phyloP scores from a whole-genome alignment of 441 rosid genomes.

The Theobroma grandiflorum region DNA sequence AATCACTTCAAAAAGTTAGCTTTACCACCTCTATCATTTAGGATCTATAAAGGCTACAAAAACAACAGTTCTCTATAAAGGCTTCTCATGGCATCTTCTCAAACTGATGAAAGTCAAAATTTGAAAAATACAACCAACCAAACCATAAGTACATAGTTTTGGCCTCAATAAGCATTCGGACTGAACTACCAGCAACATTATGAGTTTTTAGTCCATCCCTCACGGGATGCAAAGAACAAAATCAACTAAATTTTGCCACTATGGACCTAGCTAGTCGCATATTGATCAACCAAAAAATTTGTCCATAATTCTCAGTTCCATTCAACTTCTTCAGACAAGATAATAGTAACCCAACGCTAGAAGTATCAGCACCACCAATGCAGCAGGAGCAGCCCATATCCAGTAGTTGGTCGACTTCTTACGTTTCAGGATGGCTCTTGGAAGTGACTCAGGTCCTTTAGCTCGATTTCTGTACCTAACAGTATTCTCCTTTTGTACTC shows the following conservation, averaged over 20 bases:
- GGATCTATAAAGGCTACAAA: neutral
- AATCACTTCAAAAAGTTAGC: neutral
- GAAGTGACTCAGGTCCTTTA: constrained; percentile 61
- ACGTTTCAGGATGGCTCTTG: constrained; percentile 73
- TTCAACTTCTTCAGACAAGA: constrained; percentile 34
- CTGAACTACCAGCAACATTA: constrained; percentile 41
- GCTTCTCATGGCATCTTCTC: constrained; percentile 12
- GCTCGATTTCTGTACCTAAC: constrained; percentile 53
- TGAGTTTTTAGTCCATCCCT: constrained; percentile 56
- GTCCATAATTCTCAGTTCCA: constrained; percentile 16
- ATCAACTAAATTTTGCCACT: constrained; percentile 34
- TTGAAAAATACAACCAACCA: constrained; percentile 32
- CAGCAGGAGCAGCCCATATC: constrained; percentile 69
- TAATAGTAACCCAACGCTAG: constrained; percentile 50
- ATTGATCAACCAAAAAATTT: constrained; percentile 30
- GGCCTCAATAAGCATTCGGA: constrained; percentile 21
- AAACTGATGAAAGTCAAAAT: constrained; percentile 34
- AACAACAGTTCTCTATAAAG: neutral
- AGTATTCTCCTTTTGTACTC: constrained; percentile 51
- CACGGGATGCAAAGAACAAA: constrained; percentile 55
- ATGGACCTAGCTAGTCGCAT: constrained; percentile 39
- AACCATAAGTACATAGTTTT: constrained; percentile 23
- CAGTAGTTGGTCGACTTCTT: constrained; percentile 75
- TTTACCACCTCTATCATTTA: neutral
- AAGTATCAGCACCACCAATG: constrained; percentile 48